Evolutionary conservation across 2,329 filamentous ascomycete genomes (phyloP), one percentile per base, ranked within the genome.

Genomic region (Xylariaceae sp.): DNA sequence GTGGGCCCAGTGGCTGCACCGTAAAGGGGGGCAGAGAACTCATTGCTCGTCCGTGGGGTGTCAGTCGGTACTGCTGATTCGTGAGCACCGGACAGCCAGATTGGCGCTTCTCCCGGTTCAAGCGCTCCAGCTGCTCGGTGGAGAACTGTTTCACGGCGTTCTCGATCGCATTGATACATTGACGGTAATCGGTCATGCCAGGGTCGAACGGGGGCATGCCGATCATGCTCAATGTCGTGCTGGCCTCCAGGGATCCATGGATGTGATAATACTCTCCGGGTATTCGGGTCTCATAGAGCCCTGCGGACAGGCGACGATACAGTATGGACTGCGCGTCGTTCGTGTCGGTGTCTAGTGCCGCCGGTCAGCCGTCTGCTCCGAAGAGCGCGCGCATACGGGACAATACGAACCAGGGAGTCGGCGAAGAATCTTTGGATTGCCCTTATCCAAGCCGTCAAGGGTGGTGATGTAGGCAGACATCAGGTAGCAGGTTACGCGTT

Each of bases 171-270:
- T 68, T 52, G 35, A 80, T 72, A 45, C 76, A 75, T 9, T 74
- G 63, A 21, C 67, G 60, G 39, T 80, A 77, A n/a, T 71, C 66
- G 6, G 68, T 72, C 35, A 84, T 51, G 29, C 77, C 74, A 2
- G 78, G 74, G 5, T 72, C 63, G 35, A 75, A 68, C 0, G 77
- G 64, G 31, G 77, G 70, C 5, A 86, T 58, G 0, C 79, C 81
- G 44, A 86, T 70, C 80, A 85, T 85, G 28, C 72, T 66, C 18
- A 86, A 59, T 0, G 80, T 82, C 6, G 72, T 79, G 8, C 74
- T 77, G 3, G 82, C 81, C 45, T 86, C 80, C 1, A 87, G 59
- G 1, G 81, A 86, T 28, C 82, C 81, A 51, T 86, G 82, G 17
- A 86, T 80, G 49, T 87, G 82, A 50, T 83, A 87, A 49, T 75